Evolutionary conservation across 129 eudicot genomes (phyloP), one percentile per base, ranked within the genome.

Genomic region (Escallonia herrerae): DNA sequence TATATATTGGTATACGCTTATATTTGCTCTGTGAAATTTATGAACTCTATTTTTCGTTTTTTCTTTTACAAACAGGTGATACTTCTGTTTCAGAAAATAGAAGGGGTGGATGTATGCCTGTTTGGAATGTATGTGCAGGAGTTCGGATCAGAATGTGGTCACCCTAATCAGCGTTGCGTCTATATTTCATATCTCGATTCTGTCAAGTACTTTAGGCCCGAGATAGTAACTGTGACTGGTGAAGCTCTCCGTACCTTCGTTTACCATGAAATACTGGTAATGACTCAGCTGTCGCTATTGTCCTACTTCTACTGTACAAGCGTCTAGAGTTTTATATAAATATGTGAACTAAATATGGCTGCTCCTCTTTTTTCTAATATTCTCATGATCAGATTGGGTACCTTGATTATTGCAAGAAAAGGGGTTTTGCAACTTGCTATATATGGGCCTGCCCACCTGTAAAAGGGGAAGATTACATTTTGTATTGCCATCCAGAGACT

Each of bases 361-460:
- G 40, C 6, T 48, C 9, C 44, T 22, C 33, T 37, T 22, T 50
- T 56, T 58, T 55, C 5, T 5, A 38, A 60, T 58, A 5, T 22
- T 71, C 6, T 49, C 57, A 33, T 61, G 9, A 53, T 74, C 84
- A 90, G 97, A 82, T 81, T 68, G 97, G 96, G 64, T 91, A 91
- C 76, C 94, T 91, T 15, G 97, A 87, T 55, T 87, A 91, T 58
- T 91, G 97, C 90, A 91, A 85, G 81, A 83, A 67, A 60, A 74
- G 84, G 43, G 97, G 97, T 46, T 91, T 84, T 63, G 77, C 84
- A 55, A 81, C 86, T 60, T 85, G 97, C 80, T 87, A 91, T 74
- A 76, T 91, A 66, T 91, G 97, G 97, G 97, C 95, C 42, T 91
- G 96, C 79, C 97, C 97, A 9, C 96, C 94, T 76, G 22, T 72